Conservation (phyloP, 2,329 filamentous ascomycete genomes). For the Alternaria novae-zelandiae region DNA sequence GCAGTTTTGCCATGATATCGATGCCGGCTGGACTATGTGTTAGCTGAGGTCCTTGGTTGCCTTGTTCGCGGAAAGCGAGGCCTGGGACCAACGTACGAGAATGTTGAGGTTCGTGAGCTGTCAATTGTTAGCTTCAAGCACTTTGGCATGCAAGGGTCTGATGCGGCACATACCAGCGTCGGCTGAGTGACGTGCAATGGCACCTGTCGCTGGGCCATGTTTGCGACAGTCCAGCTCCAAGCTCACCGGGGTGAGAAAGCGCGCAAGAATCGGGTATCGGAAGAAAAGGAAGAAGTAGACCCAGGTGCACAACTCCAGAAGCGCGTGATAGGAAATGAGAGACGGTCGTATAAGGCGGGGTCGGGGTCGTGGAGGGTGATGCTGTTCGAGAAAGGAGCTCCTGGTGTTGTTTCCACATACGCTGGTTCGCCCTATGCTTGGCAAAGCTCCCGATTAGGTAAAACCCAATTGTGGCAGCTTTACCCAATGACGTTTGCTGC, state of each 20-base stretch:
- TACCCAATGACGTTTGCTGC: slow-evolving; percentile 10
- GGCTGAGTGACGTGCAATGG: slow-evolving; percentile 82
- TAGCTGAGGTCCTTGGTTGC: slow-evolving; percentile 33
- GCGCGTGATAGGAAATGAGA: slow-evolving; percentile 48
- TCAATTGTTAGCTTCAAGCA: slow-evolving; percentile 38
- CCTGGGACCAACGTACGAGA: slow-evolving; percentile 48
- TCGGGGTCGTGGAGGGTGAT: slow-evolving; percentile 35
- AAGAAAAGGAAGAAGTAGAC: slow-evolving; percentile 44
- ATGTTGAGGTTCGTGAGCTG: slow-evolving; percentile 57
- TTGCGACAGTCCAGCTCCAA: slow-evolving; percentile 50
- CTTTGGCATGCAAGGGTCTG: not conserved
- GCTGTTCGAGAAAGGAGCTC: slow-evolving; percentile 33
- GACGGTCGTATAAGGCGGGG: slow-evolving; percentile 37
- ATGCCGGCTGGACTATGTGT: slow-evolving; percentile 60
- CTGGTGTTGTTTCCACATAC: slow-evolving; percentile 32
- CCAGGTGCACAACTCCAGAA: slow-evolving; percentile 47
- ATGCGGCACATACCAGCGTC: slow-evolving; percentile 66
- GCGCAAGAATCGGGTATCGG: slow-evolving; percentile 43
- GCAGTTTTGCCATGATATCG: slow-evolving; percentile 88
- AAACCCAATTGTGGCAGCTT: slow-evolving; percentile 8
- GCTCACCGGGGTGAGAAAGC: slow-evolving; percentile 45
- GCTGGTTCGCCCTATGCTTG: slow-evolving; percentile 20
- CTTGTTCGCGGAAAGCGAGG: slow-evolving; percentile 20
- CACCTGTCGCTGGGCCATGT: slow-evolving; percentile 78
- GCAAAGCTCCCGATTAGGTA: slow-evolving; percentile 12